Evolutionary conservation across 2,329 filamentous ascomycete genomes (phyloP), one percentile per base, ranked within the genome.

Genomic region (Venturia pyrina): DNA sequence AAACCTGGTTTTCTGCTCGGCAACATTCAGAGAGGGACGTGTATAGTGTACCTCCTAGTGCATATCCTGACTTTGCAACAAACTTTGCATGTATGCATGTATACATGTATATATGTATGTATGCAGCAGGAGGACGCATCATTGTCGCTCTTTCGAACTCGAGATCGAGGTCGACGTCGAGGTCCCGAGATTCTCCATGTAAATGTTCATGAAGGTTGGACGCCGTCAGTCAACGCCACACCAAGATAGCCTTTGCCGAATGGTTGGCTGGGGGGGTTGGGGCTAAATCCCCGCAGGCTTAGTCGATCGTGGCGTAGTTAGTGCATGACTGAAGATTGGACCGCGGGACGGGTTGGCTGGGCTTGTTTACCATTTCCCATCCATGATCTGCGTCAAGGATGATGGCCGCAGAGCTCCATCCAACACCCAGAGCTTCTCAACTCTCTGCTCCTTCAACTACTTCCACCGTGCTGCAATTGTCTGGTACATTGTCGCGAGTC

Each of bases 341-440:
- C 24, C 34, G 34, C 5, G 34, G 50, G n/a, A 15, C 48, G n/a
- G 50, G 50, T 19, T 17, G 50, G 50, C 50, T 61, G n/a, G n/a
- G n/a, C n/a, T n/a, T 62, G 37, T 40, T 40, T 40, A 40, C 37
- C 11, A 40, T 62, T 44, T 62, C 24, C 60, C 37, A 62, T 28
- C 28, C 28, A 46, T 43, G 60, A 62, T 62, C 60, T 21, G 60
- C 60, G 28, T n/a, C 43, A 10, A 15, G 60, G 60, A 43, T 62
- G 28, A 28, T 28, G 28, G 28, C 28, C 28, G 4, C 4, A 24
- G 43, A 62, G 40, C 53, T 59, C 53, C 15, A 59, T 24, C n/a
- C 19, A 43, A 3, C 5, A 24, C 17, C 11, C 34, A 28, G 4
- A 28, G 28, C 37, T 61, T 21, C 57, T n/a, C 8, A 17, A 24